Evolutionary conservation across 257 asterid genomes (phyloP).

Genomic region (Plantago major): DNA sequence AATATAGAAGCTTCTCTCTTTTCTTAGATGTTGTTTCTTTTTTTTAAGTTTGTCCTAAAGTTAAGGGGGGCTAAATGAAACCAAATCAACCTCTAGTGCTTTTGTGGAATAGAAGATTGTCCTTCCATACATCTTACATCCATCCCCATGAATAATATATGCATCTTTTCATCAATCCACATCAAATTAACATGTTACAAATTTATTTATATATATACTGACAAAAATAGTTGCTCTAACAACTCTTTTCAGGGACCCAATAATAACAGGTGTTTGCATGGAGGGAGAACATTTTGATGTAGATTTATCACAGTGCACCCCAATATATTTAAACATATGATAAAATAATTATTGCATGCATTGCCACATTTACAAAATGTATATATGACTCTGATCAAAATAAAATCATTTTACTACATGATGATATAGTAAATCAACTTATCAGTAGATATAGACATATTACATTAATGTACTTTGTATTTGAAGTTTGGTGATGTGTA

Average conservation of each 20-base stretch:
- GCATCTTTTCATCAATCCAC: neutral
- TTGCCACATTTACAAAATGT: too few relatives aligned
- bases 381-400: too few relatives aligned
- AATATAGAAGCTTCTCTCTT: too few relatives aligned
- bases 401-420: too few relatives aligned
- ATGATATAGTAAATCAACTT: too few relatives aligned
- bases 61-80: neutral
- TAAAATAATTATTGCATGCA: neutral
- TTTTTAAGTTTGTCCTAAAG: neutral
- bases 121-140: constrained; percentile 2
- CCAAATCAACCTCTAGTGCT: constrained; percentile 5
- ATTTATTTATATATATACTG: neutral
- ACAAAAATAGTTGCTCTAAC: constrained; percentile 12
- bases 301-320: neutral
- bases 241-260: neutral
- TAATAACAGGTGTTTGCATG: neutral
- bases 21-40: too few relatives aligned
- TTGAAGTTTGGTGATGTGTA: too few relatives aligned
- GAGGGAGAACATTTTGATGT: constrained; percentile 9
- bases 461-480: too few relatives aligned
- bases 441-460: too few relatives aligned
- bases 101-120: constrained; percentile 22
- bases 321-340: neutral
- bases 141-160: neutral
- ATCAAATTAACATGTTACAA: neutral